Base-by-base conservation (phyloP, 495 filamentous ascomycete species). In the Aspergillus leporis region DNA sequence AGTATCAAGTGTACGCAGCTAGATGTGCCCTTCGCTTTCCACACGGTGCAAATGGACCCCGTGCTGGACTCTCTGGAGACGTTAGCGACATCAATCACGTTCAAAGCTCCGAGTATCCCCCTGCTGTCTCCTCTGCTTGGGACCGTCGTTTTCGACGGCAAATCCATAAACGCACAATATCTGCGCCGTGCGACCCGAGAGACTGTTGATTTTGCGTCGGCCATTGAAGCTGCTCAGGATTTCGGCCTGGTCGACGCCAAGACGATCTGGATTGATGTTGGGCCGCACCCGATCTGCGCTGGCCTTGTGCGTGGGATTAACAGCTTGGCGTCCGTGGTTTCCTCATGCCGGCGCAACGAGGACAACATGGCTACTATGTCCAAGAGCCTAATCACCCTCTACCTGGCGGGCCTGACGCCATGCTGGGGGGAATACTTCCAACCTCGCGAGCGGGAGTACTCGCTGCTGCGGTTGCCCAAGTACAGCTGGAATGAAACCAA, bases 11-110 rank as follows among this genome's bases (percentile, higher is more conserved):
- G 79, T 66, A 88, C 83, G 1, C 84, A 84, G 59, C 78, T 94
- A 4, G 83, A 85, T 36, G 83, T 92, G 14, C 87, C 88, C 31
- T 93, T 86, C 56, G 91, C 90, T 14, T 94, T 92, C 80, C 91
- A 95, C 70, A 89, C 90, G 5, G 78, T 83, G 0, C 91, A 93
- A 63, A 84, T 93, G 23, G 87, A 93, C n/a, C 80, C 87, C 22
- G 89, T 94, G 21, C 71, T 92, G 6, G 81, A 86, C 6, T 78
- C 81, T 0, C 89, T 92, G 45, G 83, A 87, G 58, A 69, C 73
- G 3, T 65, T 86, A 47, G 85, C 86, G 2, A 71, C 69, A 36
- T 74, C 79, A 3, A 78, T 93, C 19, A 76, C 61, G 19, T 92
- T 90, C 72, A 70, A 82, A 21, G 60, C 76, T 9, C 85, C 86